phyloP scores from a whole-genome alignment of 768 basidiomycete genomes.

The Russula abietina region DNA sequence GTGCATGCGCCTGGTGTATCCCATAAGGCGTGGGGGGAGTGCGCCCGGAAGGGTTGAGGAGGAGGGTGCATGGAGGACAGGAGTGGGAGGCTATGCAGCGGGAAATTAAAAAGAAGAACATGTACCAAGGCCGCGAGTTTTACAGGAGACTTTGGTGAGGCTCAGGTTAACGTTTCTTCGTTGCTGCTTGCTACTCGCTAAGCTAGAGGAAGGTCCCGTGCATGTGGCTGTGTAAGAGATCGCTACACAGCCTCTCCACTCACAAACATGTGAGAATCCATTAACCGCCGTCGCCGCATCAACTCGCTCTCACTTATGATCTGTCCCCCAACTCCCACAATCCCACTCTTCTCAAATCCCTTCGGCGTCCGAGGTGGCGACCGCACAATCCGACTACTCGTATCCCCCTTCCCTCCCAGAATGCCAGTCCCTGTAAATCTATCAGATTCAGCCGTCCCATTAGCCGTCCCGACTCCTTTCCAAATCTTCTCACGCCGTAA shows the following conservation, averaged over 20 bases:
- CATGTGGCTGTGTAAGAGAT: conserved; percentile 22
- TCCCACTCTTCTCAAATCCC: conserved; percentile 25
- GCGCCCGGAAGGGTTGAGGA: conserved; percentile 20
- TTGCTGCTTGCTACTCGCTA: no score
- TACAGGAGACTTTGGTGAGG: conserved; percentile 23
- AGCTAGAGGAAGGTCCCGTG: no score
- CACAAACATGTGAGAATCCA: conserved; percentile 64
- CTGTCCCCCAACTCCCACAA: conserved; percentile 57
- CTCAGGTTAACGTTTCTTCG: conserved; percentile 5
- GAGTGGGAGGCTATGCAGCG: conserved; percentile 20
- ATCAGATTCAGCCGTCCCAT: not conserved
- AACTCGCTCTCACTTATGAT: conserved; percentile 74
- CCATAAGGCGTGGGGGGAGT: conserved; percentile 25
- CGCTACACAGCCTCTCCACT: conserved; percentile 11
- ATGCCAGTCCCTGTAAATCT: not conserved
- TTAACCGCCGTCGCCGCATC: conserved; percentile 68
- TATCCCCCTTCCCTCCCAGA: not conserved
- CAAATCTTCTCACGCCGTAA: conserved; percentile 14
- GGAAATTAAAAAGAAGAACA: conserved; percentile 15
- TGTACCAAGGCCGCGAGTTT: conserved; percentile 20
- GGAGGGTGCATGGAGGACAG: conserved; percentile 23
- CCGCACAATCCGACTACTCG: not conserved
- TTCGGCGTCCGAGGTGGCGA: conserved; percentile 18
- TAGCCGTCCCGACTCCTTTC: conserved; percentile 9
- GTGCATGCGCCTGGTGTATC: conserved; percentile 27